Conservation (phyloP, 176 grass and related monocot species). For the Elymus sibiricus region DNA sequence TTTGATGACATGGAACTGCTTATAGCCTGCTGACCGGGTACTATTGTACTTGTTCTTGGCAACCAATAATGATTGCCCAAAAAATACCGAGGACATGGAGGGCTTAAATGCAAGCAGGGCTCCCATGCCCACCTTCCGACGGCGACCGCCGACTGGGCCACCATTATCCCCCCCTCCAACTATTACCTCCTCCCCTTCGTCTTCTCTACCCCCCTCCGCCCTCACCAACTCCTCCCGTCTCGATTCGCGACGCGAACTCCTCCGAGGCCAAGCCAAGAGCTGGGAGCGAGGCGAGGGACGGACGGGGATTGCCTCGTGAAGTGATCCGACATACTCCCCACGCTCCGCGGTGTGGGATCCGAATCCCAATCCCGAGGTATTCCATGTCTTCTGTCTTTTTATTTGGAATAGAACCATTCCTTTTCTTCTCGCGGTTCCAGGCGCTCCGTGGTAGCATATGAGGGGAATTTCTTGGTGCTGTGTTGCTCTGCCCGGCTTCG, state of each 20-base stretch:
- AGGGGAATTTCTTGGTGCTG: not conserved
- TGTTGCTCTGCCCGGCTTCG: not conserved
- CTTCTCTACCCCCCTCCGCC: conserved; percentile 10
- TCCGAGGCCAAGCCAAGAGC: not conserved
- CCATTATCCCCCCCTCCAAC: conserved; percentile 28
- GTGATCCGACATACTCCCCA: conserved; percentile 19
- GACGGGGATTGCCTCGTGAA: conserved; percentile 7
- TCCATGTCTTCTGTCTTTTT: not conserved
- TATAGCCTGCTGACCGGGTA: too few relatives aligned
- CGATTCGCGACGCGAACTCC: conserved; percentile 19
- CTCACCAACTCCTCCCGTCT: conserved; percentile 38
- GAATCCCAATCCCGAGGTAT: conserved; percentile 27
- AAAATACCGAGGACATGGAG: conserved; percentile 38
- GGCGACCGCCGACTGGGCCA: conserved; percentile 52
- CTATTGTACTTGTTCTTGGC: too few relatives aligned
- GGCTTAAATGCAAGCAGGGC: conserved; percentile 37
- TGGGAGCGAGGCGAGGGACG: not conserved
- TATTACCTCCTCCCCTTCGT: not conserved
- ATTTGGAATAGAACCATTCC: not conserved
- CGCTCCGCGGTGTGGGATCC: conserved; percentile 3
- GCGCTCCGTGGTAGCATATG: not conserved
- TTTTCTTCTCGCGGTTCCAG: not conserved
- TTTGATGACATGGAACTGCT: too few relatives aligned
- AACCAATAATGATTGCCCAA: conserved; percentile 24
- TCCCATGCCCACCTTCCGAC: conserved; percentile 40